Base-by-base conservation (phyloP, 2,329 filamentous ascomycete species). In the Monosporascus sp. region DNA sequence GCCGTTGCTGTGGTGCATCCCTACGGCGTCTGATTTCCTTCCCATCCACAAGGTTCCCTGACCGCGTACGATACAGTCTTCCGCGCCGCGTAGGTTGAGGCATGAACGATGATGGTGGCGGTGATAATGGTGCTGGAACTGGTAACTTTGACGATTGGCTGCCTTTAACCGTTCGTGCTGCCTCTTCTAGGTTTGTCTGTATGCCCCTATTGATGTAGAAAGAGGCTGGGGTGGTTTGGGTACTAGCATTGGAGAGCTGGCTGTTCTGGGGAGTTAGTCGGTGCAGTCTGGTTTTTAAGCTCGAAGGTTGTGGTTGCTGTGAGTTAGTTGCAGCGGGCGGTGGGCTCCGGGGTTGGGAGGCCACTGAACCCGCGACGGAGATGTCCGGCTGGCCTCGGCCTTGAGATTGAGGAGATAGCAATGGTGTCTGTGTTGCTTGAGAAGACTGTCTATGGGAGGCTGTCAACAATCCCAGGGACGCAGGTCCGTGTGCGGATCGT, bases 381-480 rank as follows among this genome's bases (percentile, higher is more conserved):
- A 41, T 20, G 17, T 41, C 6, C 38, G 14, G 15, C 22, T 46
- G 42, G 24, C 15, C n/a, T 46, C n/a, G 42, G 22, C 20, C 7
- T 46, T 25, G 39, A 41, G 55, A 50, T 55, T 27, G 56, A 50
- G 49, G 48, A 42, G 22, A 51, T 45, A 27, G 44, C 25, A 46
- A 49, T 59, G 57, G 50, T 63, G 44, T 18, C 51, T 55, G 51
- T 18, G 50, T 50, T 45, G 54, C 54, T 47, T 54, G 57, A 37
- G 51, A 53, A 48, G 46, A 51, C 24, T 53, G 52, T 50, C 51
- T 57, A 52, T 58, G 62, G 46, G 62, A 65, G 57, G 58, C 62
- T 55, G 59, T 56, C 54, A 69, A 62, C 72, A 71, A 73, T 62
- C 72, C 68, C 65, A 74, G 64, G 66, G 70, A 69, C 54, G 72